phyloP scores from a whole-genome alignment of 2,329 filamentous ascomycete genomes.

The Sphaerulina populicola region DNA sequence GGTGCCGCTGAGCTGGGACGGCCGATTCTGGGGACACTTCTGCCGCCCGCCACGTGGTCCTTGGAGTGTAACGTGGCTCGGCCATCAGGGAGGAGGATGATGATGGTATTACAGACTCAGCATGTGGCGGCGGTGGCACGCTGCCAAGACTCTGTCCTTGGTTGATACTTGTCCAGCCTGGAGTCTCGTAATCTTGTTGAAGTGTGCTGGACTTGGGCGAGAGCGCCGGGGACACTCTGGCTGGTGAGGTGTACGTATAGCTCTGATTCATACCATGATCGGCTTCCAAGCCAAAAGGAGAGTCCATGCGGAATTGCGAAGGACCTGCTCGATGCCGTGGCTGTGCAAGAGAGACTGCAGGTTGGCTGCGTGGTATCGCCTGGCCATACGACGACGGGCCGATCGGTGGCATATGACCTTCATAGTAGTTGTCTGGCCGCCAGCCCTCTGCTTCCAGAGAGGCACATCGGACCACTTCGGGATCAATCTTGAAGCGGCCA shows the following conservation, averaged over 20 bases:
- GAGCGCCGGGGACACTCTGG: constrained; percentile 20
- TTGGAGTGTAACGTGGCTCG: constrained; percentile 18
- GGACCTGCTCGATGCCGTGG: constrained; percentile 1
- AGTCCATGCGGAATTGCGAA: constrained; percentile 21
- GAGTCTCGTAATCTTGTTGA: neutral
- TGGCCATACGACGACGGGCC: constrained; percentile 5
- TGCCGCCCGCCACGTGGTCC: constrained; percentile 19
- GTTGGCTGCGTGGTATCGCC: constrained; percentile 10
- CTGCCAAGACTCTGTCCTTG: neutral
- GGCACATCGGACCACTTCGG: constrained; percentile 34
- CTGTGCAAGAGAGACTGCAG: neutral
- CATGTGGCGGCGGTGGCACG: neutral
- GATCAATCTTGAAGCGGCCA: constrained; percentile 36
- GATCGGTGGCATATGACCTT: neutral
- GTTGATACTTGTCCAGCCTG: neutral
- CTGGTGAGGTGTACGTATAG: constrained; percentile 13
- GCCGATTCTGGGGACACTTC: constrained; percentile 1
- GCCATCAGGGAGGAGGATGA: constrained; percentile 16
- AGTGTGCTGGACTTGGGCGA: constrained; percentile 26
- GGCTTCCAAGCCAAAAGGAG: constrained; percentile 21
- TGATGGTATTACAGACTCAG: constrained; percentile 8
- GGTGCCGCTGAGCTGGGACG: neutral
- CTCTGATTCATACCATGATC: constrained; percentile 8
- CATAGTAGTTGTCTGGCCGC: constrained; percentile 12
- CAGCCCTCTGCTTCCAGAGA: constrained; percentile 34